Evolutionary conservation across 2,329 filamentous ascomycete species (phyloP), one percentile per base, ranked within the genome.

Genomic region (Colletotrichum chrysophilum): DNA sequence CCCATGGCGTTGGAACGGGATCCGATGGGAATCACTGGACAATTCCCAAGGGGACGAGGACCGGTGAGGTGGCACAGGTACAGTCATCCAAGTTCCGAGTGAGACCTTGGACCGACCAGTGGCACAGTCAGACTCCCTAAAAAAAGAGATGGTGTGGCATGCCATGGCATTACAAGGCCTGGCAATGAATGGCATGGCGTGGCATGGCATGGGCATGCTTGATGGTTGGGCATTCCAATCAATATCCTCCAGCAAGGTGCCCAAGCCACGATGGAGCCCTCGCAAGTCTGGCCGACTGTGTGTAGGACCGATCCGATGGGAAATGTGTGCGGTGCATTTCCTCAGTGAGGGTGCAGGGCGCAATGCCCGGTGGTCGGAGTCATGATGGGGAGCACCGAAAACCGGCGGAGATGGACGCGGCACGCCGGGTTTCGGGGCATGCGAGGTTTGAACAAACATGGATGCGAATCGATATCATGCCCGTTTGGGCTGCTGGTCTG

Each of bases 351-450:
- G 36, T 66, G 67, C 48, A 52, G 28, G n/a, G 71, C 74, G 70
- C 74, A 70, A 76, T 75, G 66, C 70, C 71, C 71, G 74, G 74
- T 70, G 65, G 61, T 75, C 66, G 74, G 74, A 76, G 74, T 62
- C 71, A 75, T 60, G 26, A 76, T 76, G 71, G 74, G 74, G 74
- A 76, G 66, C 61, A 43, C 74, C 74, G 74, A 76, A 66, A 76
- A 76, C 66, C 74, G 71, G 71, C 74, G 71, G 71, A 75, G 65
- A 48, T 66, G 61, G 74, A 66, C 43, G 60, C 71, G 66, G 74
- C 71, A 67, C 38, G 71, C 70, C 74, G 74, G 74, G 74, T 76
- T 76, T 76, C 74, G 74, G 71, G 70, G 71, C 34, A 76, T 76
- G 74, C 64, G 74, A 74, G 43, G 36, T 30, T 70, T 68, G 70